Evolutionary conservation across 78 protist genomes (phyloP).

Genomic region (Polysphondylium violaceum): DNA sequence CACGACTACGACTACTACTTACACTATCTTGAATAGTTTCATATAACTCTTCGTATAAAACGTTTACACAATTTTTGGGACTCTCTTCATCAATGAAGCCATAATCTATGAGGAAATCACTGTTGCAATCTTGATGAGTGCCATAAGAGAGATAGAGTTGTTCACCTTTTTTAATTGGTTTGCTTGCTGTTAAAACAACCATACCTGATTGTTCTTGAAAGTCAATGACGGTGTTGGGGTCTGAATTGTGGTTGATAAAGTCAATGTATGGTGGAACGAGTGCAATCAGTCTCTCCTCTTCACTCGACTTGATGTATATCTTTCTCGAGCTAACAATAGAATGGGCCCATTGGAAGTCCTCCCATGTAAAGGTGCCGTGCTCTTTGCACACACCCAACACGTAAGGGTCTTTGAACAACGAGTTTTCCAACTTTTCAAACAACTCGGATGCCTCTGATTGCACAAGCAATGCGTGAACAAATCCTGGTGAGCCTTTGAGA

Average conservation of each 20-base stretch:
- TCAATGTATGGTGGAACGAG: constrained; percentile 40
- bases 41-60: constrained; percentile 44
- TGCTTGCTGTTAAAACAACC: not conserved
- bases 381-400: not conserved
- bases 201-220: not conserved
- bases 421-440: not conserved
- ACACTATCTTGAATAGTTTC: constrained; percentile 29
- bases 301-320: constrained; percentile 10
- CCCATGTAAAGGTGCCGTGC: not conserved
- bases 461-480: not conserved
- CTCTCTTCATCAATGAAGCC: constrained; percentile 7
- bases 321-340: constrained; percentile 29
- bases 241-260: constrained; percentile 13
- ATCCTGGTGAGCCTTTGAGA: constrained; percentile 59
- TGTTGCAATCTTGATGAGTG: constrained; percentile 46
- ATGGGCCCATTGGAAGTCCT: constrained; percentile 34
- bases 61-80: constrained; percentile 43
- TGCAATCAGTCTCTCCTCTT: not conserved
- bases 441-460: not conserved
- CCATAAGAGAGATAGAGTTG: constrained; percentile 46
- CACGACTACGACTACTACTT: not conserved
- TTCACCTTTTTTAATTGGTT: constrained; percentile 20
- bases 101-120: constrained; percentile 34
- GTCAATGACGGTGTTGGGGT: constrained; percentile 27
- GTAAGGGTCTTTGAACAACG: not conserved